A percentile compares a stretch with the other conserved stretches of the same genome.
phyloP scores from a whole-genome alignment of 1,139 yeast species.

The Geotrichum cucujoidarum region DNA sequence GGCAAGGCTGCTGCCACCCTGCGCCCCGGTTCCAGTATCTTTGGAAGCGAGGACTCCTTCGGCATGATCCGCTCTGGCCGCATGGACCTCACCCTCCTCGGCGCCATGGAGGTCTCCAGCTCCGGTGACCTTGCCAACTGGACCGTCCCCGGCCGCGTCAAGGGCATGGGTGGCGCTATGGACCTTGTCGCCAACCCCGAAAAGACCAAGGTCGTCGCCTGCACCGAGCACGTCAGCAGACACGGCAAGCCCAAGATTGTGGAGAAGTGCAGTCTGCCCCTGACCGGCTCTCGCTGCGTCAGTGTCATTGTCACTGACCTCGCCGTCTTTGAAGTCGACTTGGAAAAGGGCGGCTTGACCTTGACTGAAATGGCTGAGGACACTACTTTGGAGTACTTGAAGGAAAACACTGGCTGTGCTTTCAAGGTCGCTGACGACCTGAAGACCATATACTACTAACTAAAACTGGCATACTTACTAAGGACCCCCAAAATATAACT shows the following conservation, averaged over 20 bases:
- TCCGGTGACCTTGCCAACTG: slow-evolving; percentile 46
- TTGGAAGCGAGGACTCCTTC: slow-evolving; percentile 46
- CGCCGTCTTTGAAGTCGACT: slow-evolving; percentile 45
- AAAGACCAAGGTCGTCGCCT: slow-evolving; percentile 42
- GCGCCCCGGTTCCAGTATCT: slow-evolving; percentile 41
- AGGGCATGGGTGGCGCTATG: slow-evolving; percentile 52
- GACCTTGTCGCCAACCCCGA: slow-evolving; percentile 46
- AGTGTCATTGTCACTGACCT: slow-evolving; percentile 44
- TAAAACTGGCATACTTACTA: too few species aligned
- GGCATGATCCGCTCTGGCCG: slow-evolving; percentile 46
- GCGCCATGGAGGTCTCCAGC: slow-evolving; percentile 44
- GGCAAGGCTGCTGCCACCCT: slow-evolving; percentile 47
- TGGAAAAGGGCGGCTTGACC: slow-evolving; percentile 35
- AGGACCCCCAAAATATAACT: too few species aligned
- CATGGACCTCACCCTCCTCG: slow-evolving; percentile 41
- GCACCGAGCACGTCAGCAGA: slow-evolving; percentile 45
- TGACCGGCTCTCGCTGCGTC: slow-evolving; percentile 45
- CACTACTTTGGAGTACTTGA: slow-evolving; percentile 39
- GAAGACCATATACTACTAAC: slow-evolving; percentile 22
- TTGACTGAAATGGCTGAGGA: slow-evolving; percentile 40
- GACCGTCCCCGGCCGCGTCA: slow-evolving; percentile 45
- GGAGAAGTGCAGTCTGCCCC: slow-evolving; percentile 41
- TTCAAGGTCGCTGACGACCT: slow-evolving; percentile 38
- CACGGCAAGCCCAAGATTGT: slow-evolving; percentile 43
- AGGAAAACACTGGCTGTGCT: slow-evolving; percentile 38